Evolutionary conservation across 768 basidiomycete species (phyloP).

Genomic region (Russula dissimulans): DNA sequence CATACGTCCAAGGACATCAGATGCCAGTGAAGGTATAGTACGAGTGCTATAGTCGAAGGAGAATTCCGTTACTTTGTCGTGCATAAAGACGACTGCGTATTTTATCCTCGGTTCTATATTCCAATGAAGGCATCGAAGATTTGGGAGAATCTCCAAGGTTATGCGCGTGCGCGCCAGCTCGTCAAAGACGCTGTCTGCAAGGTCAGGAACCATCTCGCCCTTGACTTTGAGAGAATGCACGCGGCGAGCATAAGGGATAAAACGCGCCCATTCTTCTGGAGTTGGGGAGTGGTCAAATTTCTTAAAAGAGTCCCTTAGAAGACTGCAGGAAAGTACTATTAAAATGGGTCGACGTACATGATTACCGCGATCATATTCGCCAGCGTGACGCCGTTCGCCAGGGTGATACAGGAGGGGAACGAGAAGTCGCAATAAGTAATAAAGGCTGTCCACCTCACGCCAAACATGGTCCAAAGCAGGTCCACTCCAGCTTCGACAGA

Average conservation of each 20-base stretch:
- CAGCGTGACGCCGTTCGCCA: background rate
- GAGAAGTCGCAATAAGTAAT: constrained; percentile 7
- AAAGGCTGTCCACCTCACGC: constrained; percentile 15
- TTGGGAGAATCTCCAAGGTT: constrained; percentile 17
- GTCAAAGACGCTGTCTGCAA: constrained; percentile 12
- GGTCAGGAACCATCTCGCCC: background rate
- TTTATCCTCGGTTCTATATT: background rate
- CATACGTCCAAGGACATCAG: constrained; percentile 16
- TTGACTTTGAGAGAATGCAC: constrained; percentile 13
- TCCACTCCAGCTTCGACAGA: constrained; percentile 14
- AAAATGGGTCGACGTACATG: background rate
- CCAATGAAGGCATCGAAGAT: constrained; percentile 15
- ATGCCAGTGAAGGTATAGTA: background rate
- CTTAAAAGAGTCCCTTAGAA: background rate
- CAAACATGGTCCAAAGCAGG: constrained; percentile 16
- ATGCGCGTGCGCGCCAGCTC: constrained; percentile 18
- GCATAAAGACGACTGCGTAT: constrained; percentile 16
- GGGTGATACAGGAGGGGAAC: constrained; percentile 1
- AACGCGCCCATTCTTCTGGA: constrained; percentile 14
- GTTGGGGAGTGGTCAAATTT: constrained; percentile 11
- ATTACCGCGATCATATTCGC: no score
- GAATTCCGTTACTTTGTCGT: constrained; percentile 17
- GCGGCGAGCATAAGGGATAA: constrained; percentile 18
- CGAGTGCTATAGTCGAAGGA: background rate
- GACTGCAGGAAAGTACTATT: background rate